Conservation (phyloP, 192 early-diverging fungal genomes). For the Podila horticola region DNA sequence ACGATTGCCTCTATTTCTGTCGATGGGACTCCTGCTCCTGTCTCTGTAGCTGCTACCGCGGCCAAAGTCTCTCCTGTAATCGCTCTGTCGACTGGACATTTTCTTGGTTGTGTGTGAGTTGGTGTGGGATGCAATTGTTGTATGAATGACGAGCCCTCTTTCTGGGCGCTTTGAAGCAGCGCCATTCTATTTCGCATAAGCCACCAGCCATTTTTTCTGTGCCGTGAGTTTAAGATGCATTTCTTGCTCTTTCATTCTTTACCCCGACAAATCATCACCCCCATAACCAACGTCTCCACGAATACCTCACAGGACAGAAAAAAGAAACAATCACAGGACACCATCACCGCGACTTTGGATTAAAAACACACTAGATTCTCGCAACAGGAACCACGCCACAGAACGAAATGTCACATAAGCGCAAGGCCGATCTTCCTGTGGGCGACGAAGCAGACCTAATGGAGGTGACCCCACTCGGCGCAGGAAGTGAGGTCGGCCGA, state of each 20-base stretch:
- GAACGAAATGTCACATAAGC: conserved; percentile 32
- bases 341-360: too few relatives aligned
- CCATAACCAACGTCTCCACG: neutral
- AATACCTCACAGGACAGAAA: neutral
- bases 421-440: conserved; percentile 62
- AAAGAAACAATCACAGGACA: too few relatives aligned
- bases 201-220: too few relatives aligned
- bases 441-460: conserved; percentile 85
- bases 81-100: conserved; percentile 27
- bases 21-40: conserved; percentile 24
- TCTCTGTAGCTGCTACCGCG: conserved; percentile 47
- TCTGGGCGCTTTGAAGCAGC: too few relatives aligned
- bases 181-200: too few relatives aligned
- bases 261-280: too few relatives aligned
- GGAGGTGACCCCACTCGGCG: conserved; percentile 92
- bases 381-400: neutral
- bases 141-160: neutral
- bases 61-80: conserved; percentile 31
- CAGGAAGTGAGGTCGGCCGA: conserved; percentile 97
- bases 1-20: conserved; percentile 13
- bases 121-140: neutral
- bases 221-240: too few relatives aligned
- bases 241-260: too few relatives aligned
- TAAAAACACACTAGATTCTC: neutral
- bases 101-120: neutral